These are phyloP conservation scores for Tetraselmis striata DNA, from an alignment of 139 green algal species.

Conservation along the genomic window DNA sequence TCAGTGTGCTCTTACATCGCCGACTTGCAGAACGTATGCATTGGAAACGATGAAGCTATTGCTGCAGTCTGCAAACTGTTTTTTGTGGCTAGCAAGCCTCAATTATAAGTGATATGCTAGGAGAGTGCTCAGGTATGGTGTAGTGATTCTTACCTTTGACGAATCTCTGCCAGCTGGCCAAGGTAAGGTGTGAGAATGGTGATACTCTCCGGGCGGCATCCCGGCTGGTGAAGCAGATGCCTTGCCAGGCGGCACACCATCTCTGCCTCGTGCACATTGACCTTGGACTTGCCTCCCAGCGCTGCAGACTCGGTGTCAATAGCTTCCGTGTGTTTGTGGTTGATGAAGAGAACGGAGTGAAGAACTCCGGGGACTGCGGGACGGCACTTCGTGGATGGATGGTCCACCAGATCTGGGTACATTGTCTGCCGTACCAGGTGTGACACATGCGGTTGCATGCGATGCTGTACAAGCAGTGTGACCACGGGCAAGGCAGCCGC, in stretches of 20 bases:
- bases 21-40: no score
- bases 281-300: conserved; percentile 36
- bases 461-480: conserved; percentile 53
- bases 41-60: no score
- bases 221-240: conserved; percentile 51
- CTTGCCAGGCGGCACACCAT: conserved; percentile 39
- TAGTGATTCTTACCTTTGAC: no score
- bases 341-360: neutral
- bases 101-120: no score
- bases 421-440: conserved; percentile 41
- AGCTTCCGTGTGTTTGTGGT: neutral
- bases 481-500: conserved; percentile 25
- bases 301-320: neutral
- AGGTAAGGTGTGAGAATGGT: conserved; percentile 74
- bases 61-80: no score
- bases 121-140: no score
- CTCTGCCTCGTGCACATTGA: conserved; percentile 48
- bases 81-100: no score
- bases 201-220: conserved; percentile 47
- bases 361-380: neutral
- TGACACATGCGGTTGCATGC: conserved; percentile 59
- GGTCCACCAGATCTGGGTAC: conserved; percentile 38
- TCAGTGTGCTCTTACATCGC: no score
- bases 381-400: neutral
- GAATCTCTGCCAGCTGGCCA: conserved; percentile 53